Base-by-base conservation (phyloP, 305 asterid genomes). In the Ilex paraguariensis region DNA sequence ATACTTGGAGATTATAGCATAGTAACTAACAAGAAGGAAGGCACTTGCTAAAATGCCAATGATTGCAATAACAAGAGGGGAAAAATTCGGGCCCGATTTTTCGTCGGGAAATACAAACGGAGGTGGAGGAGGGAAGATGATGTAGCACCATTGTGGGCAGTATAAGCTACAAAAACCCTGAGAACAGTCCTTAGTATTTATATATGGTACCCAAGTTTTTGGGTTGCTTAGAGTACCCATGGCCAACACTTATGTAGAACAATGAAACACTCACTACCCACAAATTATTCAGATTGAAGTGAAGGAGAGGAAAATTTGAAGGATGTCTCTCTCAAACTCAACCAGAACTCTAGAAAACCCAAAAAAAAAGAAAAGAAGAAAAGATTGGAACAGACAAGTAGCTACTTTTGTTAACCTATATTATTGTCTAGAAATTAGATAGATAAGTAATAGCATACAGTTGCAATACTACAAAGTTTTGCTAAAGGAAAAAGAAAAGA, bases 81-180 rank as follows among this genome's bases (percentile, higher is more conserved):
- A 76, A 48, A 76, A 70, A 42, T 42, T 73, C 1, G 76, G 75
- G 15, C 77, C 71, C 11, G 77, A 48, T 55, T 32, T 28, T 3
- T 70, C 74, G n/a, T 53, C 74, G 8, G 67, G 59, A 50, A 75
- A 67, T 6, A 64, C 73, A 8, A 68, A 57, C 28, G 84, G 77
- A 12, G 81, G 82, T 28, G 88, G 86, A 11, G 86, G 84, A 2
- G 95, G 92, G 80, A 84, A 74, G 74, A 72, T 65, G 40, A 79
- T 69, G 79, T 84, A 75, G 75, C 95, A 87, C 73, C 77, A 84
- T 54, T 82, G 92, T 12, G 92, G 88, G 64, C 95, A 87, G 64
- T 75, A 79, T 15, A 76, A 58, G 75, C 79, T 84, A 80, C 95
- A 87, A 6, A 87, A 64, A 21, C 73, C 82, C 56, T 61, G 64